phyloP scores from a whole-genome alignment of 2,329 filamentous ascomycete genomes.

The Trichothecium roseum region DNA sequence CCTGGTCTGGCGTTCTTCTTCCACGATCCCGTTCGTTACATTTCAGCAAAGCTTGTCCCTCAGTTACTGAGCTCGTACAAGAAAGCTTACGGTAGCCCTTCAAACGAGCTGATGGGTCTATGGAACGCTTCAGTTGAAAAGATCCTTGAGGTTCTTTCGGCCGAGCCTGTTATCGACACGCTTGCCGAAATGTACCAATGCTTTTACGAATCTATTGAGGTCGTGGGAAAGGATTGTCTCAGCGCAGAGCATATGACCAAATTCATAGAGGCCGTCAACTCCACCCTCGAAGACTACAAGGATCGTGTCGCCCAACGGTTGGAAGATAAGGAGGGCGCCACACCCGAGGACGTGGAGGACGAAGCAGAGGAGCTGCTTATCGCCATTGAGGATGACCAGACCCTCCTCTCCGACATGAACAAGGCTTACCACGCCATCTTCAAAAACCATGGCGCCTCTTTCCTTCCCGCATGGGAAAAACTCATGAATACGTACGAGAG shows the following conservation, averaged over 20 bases:
- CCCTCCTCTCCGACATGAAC: conserved; percentile 96
- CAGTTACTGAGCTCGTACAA: conserved; percentile 91
- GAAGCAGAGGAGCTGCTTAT: conserved; percentile 78
- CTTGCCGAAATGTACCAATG: conserved; percentile 99
- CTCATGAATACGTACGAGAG: conserved; percentile 76
- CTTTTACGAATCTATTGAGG: conserved; percentile 97
- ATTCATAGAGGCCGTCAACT: conserved; percentile 80
- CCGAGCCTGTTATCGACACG: conserved; percentile 91
- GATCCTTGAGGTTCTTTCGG: conserved; percentile 83
- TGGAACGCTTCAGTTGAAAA: conserved; percentile 84
- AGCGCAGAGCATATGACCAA: conserved; percentile 67
- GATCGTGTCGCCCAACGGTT: conserved; percentile 69
- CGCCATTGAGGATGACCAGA: conserved; percentile 95
- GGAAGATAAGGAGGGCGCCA: conserved; percentile 65
- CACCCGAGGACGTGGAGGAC: conserved; percentile 82
- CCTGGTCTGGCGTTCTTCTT: conserved; percentile 97
- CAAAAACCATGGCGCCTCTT: conserved; percentile 82
- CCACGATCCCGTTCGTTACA: conserved; percentile 92
- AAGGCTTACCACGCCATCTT: conserved; percentile 99
- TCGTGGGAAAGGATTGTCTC: conserved; percentile 77
- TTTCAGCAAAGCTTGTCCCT: conserved; percentile 88
- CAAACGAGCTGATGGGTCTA: conserved; percentile 66
- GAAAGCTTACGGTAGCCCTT: conserved; percentile 74
- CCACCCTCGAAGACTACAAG: conserved; percentile 87
- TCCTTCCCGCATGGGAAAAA: conserved; percentile 80